Conservation (phyloP, 2,329 filamentous ascomycete genomes). For the Dactylella cylindrospora region DNA sequence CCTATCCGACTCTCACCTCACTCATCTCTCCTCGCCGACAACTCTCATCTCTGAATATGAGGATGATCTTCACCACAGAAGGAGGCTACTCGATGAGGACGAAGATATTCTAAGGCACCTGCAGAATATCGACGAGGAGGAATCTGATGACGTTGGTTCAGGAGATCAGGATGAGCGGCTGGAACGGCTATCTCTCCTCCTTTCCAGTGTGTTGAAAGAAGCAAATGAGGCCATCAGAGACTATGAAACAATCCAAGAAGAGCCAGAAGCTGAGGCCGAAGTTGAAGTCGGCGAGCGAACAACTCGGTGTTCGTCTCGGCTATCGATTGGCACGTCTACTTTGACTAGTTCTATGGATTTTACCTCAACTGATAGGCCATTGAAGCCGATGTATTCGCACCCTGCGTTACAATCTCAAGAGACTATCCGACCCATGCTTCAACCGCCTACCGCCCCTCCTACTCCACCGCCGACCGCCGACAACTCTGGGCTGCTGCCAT, state of each 20-base stretch:
- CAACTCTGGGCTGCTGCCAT: conserved; percentile 8
- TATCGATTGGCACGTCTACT: conserved; percentile 17
- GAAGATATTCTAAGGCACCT: conserved; percentile 24
- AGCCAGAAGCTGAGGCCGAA: conserved; percentile 17
- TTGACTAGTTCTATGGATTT: too few relatives aligned
- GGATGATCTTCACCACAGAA: conserved; percentile 27
- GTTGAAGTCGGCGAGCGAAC: conserved; percentile 27
- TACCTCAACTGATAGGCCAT: too few relatives aligned
- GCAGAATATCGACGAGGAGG: conserved; percentile 3
- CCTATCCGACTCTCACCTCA: conserved; percentile 18
- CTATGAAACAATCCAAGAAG: conserved; percentile 34
- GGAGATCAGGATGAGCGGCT: conserved; percentile 36
- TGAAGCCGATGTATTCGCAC: conserved; percentile 12
- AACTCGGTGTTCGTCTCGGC: conserved; percentile 33
- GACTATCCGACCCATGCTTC: conserved; percentile 23
- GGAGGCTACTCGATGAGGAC: conserved; percentile 32
- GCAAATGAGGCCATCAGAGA: conserved; percentile 43
- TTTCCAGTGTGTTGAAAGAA: conserved; percentile 34
- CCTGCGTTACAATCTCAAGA: conserved; percentile 22
- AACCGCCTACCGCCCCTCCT: conserved; percentile 37
- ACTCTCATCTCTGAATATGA: conserved; percentile 42
- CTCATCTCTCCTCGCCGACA: conserved; percentile 37
- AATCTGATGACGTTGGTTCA: conserved; percentile 17
- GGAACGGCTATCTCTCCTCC: conserved; percentile 32
- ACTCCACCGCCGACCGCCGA: conserved; percentile 25